Percentiles rank a stretch among this genome's conserved stretches.
Evolutionary conservation across 169 alveolate species (phyloP).

Genomic region (Neospora caninum): DNA sequence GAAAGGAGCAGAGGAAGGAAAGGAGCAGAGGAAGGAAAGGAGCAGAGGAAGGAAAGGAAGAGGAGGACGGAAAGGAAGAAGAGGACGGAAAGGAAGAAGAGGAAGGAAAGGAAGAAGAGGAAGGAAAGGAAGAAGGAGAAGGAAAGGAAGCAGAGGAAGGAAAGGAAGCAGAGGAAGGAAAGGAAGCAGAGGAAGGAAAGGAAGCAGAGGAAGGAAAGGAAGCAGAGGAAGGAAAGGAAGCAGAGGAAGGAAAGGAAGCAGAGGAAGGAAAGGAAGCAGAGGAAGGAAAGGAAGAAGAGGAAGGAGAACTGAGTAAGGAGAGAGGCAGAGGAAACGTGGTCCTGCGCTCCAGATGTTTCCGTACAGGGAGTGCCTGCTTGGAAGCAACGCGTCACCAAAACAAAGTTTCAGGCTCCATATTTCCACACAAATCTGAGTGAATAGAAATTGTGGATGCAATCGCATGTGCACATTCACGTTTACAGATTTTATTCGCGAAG

Average conservation of each 20-base stretch:
- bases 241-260: background rate
- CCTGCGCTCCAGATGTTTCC: too few relatives aligned
- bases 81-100: too few relatives aligned
- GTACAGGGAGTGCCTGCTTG: too few relatives aligned
- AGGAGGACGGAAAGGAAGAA: background rate
- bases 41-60: background rate
- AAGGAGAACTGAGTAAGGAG: background rate
- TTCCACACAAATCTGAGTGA: too few relatives aligned
- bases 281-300: background rate
- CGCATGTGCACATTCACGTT: too few relatives aligned
- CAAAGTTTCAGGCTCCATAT: too few relatives aligned
- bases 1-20: background rate
- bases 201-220: background rate
- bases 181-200: background rate
- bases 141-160: background rate
- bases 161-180: background rate
- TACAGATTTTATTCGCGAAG: too few relatives aligned
- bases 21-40: background rate
- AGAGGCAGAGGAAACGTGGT: too few relatives aligned
- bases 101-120: background rate
- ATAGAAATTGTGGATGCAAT: too few relatives aligned
- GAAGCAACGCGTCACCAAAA: too few relatives aligned
- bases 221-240: background rate
- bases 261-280: background rate
- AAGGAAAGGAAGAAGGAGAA: background rate